Conservation (phyloP, 2,329 filamentous ascomycete species). For the Diaporthe longicolla region DNA sequence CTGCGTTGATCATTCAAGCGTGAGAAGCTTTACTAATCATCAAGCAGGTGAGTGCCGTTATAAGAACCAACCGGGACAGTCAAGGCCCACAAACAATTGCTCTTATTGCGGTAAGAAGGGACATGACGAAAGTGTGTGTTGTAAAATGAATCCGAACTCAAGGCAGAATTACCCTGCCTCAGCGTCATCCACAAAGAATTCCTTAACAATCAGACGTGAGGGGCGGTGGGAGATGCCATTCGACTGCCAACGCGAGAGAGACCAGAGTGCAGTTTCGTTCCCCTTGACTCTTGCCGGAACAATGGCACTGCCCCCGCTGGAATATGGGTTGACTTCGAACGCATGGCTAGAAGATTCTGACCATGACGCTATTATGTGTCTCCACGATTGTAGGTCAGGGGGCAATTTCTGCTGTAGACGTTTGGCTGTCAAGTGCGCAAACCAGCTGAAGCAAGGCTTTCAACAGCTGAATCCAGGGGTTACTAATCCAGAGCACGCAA, state of each 20-base stretch:
- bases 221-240: background rate
- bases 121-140: conserved; percentile 5
- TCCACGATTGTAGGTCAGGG: conserved; percentile 1
- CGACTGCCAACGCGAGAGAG: background rate
- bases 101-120: conserved; percentile 9
- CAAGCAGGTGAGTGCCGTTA: conserved; percentile 8
- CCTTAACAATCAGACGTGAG: background rate
- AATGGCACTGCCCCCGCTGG: background rate
- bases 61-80: background rate
- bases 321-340: background rate
- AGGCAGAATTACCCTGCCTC: background rate
- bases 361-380: conserved; percentile 8
- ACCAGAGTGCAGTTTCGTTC: background rate
- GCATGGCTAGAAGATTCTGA: conserved; percentile 14
- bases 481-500: background rate
- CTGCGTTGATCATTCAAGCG: no score
- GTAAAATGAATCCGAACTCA: background rate
- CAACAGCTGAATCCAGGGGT: background rate
- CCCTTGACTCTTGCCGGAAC: background rate
- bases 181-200: background rate
- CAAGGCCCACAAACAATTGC: background rate
- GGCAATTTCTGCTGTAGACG: background rate
- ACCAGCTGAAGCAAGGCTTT: background rate
- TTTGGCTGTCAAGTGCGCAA: background rate
- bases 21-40: background rate